Conservation (phyloP, 495 filamentous ascomycete species). For the Aspergillus cristatus region DNA sequence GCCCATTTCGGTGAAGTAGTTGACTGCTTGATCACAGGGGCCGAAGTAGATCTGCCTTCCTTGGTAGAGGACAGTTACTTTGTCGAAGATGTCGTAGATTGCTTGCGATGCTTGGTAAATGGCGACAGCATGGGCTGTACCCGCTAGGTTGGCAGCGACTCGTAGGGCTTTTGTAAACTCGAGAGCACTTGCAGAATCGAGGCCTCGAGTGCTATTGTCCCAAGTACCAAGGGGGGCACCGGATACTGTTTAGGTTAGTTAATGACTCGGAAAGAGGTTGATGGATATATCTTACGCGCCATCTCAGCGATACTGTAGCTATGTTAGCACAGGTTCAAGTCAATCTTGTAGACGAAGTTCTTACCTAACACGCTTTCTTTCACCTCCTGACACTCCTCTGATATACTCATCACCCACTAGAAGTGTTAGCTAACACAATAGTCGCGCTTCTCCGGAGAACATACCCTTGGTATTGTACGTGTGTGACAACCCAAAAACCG, state of each 20-base stretch:
- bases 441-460: constrained; percentile 29
- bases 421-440: constrained; percentile 34
- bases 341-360: not conserved
- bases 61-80: constrained; percentile 53
- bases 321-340: constrained; percentile 2
- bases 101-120: constrained; percentile 81
- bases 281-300: constrained; percentile 39
- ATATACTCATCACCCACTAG: constrained; percentile 38
- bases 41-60: constrained; percentile 64
- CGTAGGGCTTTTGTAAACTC: constrained; percentile 62
- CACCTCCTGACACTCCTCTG: constrained; percentile 72
- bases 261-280: constrained; percentile 9
- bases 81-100: constrained; percentile 64
- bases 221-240: constrained; percentile 66
- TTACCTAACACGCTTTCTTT: constrained; percentile 57
- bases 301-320: constrained; percentile 43
- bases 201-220: constrained; percentile 80
- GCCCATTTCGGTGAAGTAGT: constrained; percentile 54
- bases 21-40: constrained; percentile 43
- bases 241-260: constrained; percentile 42
- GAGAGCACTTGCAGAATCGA: constrained; percentile 76
- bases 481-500: constrained; percentile 51
- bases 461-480: constrained; percentile 45
- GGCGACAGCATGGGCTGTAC: constrained; percentile 69
- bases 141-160: constrained; percentile 62